Evolutionary conservation across 345 rosid genomes (phyloP).

Genomic region (Eucalyptus cladocalyx): DNA sequence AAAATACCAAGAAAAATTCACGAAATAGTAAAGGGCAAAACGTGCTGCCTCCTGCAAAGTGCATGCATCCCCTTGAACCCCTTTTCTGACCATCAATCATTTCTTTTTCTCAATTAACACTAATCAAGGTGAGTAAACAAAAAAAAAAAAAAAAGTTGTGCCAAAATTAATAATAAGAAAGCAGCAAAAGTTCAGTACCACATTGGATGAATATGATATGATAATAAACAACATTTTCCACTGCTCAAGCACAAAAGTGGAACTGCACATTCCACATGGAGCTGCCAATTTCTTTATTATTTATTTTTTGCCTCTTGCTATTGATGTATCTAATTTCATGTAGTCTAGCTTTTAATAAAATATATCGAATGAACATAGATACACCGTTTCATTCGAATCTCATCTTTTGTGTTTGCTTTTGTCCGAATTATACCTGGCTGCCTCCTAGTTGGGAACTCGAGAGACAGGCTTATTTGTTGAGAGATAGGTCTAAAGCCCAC

Average conservation of each 20-base stretch:
- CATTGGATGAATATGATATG: neutral
- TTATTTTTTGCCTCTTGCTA: neutral
- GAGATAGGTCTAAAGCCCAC: neutral
- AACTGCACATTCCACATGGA: neutral
- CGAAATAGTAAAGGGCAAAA: neutral
- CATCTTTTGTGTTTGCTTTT: neutral
- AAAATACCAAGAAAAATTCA: neutral
- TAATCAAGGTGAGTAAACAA: neutral
- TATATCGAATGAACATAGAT: neutral
- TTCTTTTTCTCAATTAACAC: neutral
- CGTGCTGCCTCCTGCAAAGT: neutral
- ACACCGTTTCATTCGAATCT: neutral
- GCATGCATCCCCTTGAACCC: neutral
- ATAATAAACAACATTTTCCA: neutral
- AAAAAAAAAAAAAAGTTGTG: neutral
- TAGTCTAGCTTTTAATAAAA: neutral
- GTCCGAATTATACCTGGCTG: slow-evolving; percentile 1
- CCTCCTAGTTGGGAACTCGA: slow-evolving; percentile 4
- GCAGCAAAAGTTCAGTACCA: neutral
- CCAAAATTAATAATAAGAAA: neutral
- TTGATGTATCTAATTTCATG: neutral
- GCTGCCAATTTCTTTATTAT: neutral
- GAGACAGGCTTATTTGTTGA: neutral
- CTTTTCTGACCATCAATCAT: neutral
- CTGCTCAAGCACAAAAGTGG: neutral